Base-by-base conservation (phyloP, 2,329 filamentous ascomycete species). In the Microcyclospora tardicrescens region DNA sequence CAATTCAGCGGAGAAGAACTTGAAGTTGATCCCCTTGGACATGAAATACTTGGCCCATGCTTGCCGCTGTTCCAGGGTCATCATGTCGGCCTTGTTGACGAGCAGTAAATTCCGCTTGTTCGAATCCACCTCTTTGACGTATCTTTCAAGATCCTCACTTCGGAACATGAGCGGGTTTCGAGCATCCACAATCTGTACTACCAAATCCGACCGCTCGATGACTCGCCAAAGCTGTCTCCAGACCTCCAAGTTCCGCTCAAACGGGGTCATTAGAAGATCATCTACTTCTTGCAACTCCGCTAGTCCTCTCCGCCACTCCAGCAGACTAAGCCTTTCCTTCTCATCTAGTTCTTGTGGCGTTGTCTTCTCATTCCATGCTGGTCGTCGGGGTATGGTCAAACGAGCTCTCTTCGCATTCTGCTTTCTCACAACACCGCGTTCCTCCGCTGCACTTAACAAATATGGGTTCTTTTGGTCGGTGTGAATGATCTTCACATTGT, bases 61-160 rank as follows among this genome's bases (percentile, higher is more conserved):
- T 47, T 73, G 73, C 48, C 91, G 72, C 65, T 98, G 93, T 53
- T 77, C 76, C 35, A 77, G 61, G 1, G 87, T 93, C 84, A 98
- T 87, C 91, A 98, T 95, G 64, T 98, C 91, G 34, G 91, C 87
- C 70, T 98, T 98, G 71, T 98, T 98, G 56, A 98, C 89, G 39
- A 98, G 69, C 40, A 98, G 61, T 55, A 98, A 57, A 59, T 96
- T 98, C 58, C 86, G 75, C 68, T 98, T 96, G 58, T 77, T 79
- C 2, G 77, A 64, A 30, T 93, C 82, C 16, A 96, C 81, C 51
- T 93, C 85, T 64, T 94, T 93, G 53, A 98, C 91, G 51, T 98
- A 98, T 48, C 69, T 72, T 57, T 96, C 91, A 44, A 98, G 64
- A 67, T 98, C 91, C 51, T 93, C 89, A 5, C 83, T 94, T 41